Evolutionary conservation across 306 rosid genomes (phyloP).

Genomic region (Cucumis hystrix): DNA sequence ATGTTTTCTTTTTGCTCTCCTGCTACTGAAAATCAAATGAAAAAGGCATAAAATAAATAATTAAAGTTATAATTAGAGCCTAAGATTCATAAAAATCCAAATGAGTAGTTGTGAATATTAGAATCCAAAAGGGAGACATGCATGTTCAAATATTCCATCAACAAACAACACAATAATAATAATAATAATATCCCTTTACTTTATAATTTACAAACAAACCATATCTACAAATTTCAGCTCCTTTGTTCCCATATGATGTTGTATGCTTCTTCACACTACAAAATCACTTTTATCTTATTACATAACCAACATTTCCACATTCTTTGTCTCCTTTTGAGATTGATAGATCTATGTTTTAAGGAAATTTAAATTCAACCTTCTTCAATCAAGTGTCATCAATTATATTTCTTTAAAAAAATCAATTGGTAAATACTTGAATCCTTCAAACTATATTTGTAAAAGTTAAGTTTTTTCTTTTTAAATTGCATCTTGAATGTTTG

Average conservation of each 20-base stretch:
- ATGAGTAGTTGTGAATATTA: background rate
- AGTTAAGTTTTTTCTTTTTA: no score
- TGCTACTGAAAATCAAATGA: background rate
- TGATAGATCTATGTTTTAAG: background rate
- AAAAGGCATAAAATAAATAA: no score
- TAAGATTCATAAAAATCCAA: background rate
- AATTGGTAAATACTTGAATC: no score
- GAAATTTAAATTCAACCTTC: background rate
- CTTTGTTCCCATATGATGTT: background rate
- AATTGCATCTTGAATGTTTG: no score
- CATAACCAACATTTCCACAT: background rate
- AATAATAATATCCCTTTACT: background rate
- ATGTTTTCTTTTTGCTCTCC: background rate
- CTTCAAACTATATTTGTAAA: no score
- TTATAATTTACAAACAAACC: background rate
- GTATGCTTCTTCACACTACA: background rate
- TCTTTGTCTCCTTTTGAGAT: background rate
- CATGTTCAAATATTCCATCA: conserved; percentile 7
- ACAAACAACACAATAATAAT: conserved; percentile 1
- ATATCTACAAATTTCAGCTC: background rate
- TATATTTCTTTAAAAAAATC: no score
- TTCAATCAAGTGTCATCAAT: no score
- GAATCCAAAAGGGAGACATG: background rate
- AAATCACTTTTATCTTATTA: background rate
- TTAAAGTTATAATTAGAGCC: background rate